Base-by-base conservation (phyloP, 1,284 basidiomycete species). In the Chalciporus sp. region DNA sequence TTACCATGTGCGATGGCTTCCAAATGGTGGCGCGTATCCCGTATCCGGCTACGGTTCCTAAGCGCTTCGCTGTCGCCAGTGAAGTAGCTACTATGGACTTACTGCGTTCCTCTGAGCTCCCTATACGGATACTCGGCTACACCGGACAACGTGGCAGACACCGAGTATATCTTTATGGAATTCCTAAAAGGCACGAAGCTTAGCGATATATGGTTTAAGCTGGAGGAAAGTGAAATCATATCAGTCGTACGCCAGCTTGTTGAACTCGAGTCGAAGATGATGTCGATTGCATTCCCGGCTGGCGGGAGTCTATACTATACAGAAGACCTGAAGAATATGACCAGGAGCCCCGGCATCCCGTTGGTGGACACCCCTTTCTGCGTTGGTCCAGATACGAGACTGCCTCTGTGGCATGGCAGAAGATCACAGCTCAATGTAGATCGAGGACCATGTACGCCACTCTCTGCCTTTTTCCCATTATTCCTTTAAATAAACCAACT, bases 111-210 rank as follows among this genome's bases (percentile, higher is more conserved):
- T 61, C 41, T 62, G 78, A 73, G 50, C 65, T 82, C 52, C 79
- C 80, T 63, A 60, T 82, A 82, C 66, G 76, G 61, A 28, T 82
- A 82, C 71, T 80, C 80, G 6, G 71, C 76, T 67, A 20, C 57
- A 52, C 56, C 76, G 62, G 70, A 82, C 70, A 82, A 83, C 64
- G 73, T 64, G 3, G 80, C 79, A 17, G 57, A 67, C 64, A 82
- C 78, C 0, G 75, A 78, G 66, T 81, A 80, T 58, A 78, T 81
- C 41, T 76, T 83, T 49, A 82, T 82, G 80, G 74, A 82, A 54
- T 80, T 74, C 56, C 51, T 82, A 0, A 42, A 56, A 66, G 79
- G 79, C 49, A 72, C 70, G 0, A 76, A 73, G 9, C 60, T 81
- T 7, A 76, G 67, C 64, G 73, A 82, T 53, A 51, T 80, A 42